A percentile compares a stretch with the other conserved stretches of the same genome.
These are phyloP conservation scores for Sistotremastrum suecicum DNA, from an alignment of 768 basidiomycete species.

Conservation along the genomic window DNA sequence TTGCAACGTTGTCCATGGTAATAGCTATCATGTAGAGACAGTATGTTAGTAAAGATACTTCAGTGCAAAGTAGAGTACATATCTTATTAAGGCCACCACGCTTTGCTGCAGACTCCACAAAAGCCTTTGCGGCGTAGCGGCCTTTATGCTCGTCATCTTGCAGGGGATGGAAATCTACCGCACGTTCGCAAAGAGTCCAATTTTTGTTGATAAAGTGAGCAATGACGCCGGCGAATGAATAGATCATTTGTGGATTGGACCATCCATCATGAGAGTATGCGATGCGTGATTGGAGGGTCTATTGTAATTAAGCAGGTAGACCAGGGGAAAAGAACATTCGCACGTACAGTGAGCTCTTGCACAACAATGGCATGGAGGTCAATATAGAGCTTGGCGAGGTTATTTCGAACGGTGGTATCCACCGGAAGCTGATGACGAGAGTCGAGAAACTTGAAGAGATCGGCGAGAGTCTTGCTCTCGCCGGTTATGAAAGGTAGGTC, in stretches of 20 bases:
- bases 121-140: conserved; percentile 16
- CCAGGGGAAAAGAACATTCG: neutral
- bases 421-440: conserved; percentile 9
- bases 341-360: conserved; percentile 11
- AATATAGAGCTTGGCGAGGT: conserved; percentile 6
- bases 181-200: conserved; percentile 9
- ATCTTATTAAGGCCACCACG: conserved; percentile 21
- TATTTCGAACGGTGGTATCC: conserved; percentile 16
- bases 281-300: conserved; percentile 9
- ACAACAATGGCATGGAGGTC: conserved; percentile 12
- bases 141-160: conserved; percentile 15
- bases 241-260: conserved; percentile 11
- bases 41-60: conserved; percentile 4
- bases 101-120: conserved; percentile 12
- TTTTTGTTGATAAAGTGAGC: conserved; percentile 10
- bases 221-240: conserved; percentile 9
- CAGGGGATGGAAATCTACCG: conserved; percentile 9
- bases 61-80: conserved; percentile 9
- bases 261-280: conserved; percentile 8
- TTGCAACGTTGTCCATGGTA: conserved; percentile 20
- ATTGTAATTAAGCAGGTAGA: neutral
- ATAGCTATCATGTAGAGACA: conserved; percentile 11
- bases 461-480: conserved; percentile 7
- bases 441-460: conserved; percentile 11
- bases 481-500: conserved; percentile 15